Evolutionary conservation across 495 filamentous ascomycete species (phyloP).

Genomic region (Mytilinidion resinicola): DNA sequence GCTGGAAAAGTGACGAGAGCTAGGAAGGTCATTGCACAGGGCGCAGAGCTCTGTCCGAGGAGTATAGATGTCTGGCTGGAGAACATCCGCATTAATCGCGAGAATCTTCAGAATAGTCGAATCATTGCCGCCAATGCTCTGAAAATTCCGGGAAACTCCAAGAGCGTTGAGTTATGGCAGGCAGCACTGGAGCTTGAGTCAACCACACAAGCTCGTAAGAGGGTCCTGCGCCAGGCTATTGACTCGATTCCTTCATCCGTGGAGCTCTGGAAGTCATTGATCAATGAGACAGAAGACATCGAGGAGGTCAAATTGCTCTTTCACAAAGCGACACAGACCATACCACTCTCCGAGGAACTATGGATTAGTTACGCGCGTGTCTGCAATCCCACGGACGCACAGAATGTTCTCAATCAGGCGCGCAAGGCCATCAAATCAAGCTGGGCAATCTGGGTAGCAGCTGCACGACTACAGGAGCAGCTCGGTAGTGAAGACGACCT

Average conservation of each 20-base stretch:
- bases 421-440: slow-evolving; percentile 88
- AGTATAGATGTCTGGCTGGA: slow-evolving; percentile 95
- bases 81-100: slow-evolving; percentile 73
- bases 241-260: slow-evolving; percentile 88
- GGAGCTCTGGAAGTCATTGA: slow-evolving; percentile 92
- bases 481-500: slow-evolving; percentile 60
- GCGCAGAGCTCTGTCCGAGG: slow-evolving; percentile 84
- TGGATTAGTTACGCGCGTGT: slow-evolving; percentile 91
- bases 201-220: slow-evolving; percentile 72
- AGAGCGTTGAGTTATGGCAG: slow-evolving; percentile 85
- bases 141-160: slow-evolving; percentile 62
- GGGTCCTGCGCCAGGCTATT: slow-evolving; percentile 80
- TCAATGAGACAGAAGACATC: slow-evolving; percentile 86
- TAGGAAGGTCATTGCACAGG: slow-evolving; percentile 73
- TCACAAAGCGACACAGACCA: slow-evolving; percentile 88
- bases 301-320: slow-evolving; percentile 80
- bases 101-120: slow-evolving; percentile 81
- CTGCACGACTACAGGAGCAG: slow-evolving; percentile 86
- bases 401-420: slow-evolving; percentile 90
- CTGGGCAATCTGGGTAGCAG: slow-evolving; percentile 93
- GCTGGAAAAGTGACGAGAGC: slow-evolving; percentile 87
- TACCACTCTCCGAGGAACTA: slow-evolving; percentile 85
- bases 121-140: slow-evolving; percentile 94
- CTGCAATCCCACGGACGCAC: slow-evolving; percentile 82
- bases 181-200: slow-evolving; percentile 91